Conservation (phyloP, 2,329 filamentous ascomycete species). For the Xylaria sp. region DNA sequence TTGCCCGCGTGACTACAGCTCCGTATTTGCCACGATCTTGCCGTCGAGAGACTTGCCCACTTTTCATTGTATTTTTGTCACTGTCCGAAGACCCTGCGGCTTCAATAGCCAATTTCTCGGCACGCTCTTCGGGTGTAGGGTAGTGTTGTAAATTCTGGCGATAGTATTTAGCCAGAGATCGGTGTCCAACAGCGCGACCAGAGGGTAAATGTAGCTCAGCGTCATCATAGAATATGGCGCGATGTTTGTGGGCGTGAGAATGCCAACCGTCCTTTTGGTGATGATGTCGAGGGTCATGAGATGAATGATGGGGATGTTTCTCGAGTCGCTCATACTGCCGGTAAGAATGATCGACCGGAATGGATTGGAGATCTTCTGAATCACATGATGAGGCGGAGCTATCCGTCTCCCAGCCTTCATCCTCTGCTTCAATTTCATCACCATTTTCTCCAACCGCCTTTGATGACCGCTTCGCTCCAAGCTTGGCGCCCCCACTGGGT, state of each 20-base stretch:
- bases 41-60: constrained; percentile 52
- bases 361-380: constrained; percentile 82
- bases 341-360: constrained; percentile 78
- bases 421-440: constrained; percentile 67
- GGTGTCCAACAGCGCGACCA: constrained; percentile 88
- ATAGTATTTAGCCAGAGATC: constrained; percentile 87
- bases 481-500: constrained; percentile 72
- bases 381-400: constrained; percentile 89
- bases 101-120: constrained; percentile 73
- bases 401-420: constrained; percentile 95
- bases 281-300: constrained; percentile 76
- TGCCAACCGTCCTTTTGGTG: constrained; percentile 82
- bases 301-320: constrained; percentile 80
- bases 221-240: constrained; percentile 89
- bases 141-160: constrained; percentile 91
- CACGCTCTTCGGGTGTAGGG: constrained; percentile 80
- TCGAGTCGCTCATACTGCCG: constrained; percentile 78
- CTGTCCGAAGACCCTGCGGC: constrained; percentile 44
- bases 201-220: constrained; percentile 93
- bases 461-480: constrained; percentile 69
- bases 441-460: constrained; percentile 64
- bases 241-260: constrained; percentile 82
- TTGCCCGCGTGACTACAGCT: constrained; percentile 72
- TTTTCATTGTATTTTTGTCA: constrained; percentile 47
- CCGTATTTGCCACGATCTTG: constrained; percentile 59